phyloP scores from a whole-genome alignment of 108 stramenopile genomes.

The Skeletonema marinoi region DNA sequence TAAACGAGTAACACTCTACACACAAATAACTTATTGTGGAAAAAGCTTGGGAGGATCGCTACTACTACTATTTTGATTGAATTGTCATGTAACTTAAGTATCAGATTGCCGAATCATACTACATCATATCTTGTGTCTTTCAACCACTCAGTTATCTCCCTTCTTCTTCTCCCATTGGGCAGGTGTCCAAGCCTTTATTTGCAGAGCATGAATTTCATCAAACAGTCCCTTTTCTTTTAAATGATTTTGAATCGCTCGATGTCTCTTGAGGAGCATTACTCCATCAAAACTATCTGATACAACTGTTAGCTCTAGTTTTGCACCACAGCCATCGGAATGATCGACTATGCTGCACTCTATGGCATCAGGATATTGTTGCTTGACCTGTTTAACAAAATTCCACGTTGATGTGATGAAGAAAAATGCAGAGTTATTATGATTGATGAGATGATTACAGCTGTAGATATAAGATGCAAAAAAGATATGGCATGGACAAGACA shows the following conservation, averaged over 20 bases:
- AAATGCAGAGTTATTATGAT: neutral
- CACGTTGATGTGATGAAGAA: neutral
- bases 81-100: neutral
- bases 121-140: too few relatives aligned
- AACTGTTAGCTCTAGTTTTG: conserved; percentile 48
- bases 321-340: conserved; percentile 54
- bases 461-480: neutral
- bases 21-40: neutral
- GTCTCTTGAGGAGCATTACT: conserved; percentile 67
- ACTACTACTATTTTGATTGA: neutral
- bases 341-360: conserved; percentile 44
- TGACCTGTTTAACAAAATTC: conserved; percentile 5
- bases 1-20: neutral
- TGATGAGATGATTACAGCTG: neutral
- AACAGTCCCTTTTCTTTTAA: conserved; percentile 62
- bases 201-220: conserved; percentile 76
- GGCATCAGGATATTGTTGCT: conserved; percentile 41
- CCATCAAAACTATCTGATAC: conserved; percentile 52
- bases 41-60: neutral
- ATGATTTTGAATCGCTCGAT: conserved; percentile 69
- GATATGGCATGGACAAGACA: too few relatives aligned
- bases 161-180: conserved; percentile 76
- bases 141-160: neutral
- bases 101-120: neutral
- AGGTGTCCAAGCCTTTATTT: conserved; percentile 81